Percentiles rank a stretch among this genome's conserved stretches.
phyloP scores from a whole-genome alignment of 192 early-diverging fungal species.

The Mortierella claussenii region DNA sequence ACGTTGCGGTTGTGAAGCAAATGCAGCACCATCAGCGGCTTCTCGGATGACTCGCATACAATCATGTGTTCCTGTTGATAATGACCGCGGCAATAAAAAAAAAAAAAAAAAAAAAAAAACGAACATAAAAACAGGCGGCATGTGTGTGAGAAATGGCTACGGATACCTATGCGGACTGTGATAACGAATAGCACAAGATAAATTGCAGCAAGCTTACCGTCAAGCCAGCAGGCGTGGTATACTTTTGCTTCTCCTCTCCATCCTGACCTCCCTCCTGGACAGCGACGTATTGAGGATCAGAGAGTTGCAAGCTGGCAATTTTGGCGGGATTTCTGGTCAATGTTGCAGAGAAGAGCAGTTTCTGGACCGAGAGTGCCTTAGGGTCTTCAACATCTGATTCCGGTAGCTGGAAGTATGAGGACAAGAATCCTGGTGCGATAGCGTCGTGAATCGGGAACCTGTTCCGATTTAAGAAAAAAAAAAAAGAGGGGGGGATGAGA shows the following conservation, averaged over 20 bases:
- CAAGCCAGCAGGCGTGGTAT: conserved; percentile 64
- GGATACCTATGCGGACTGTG: no score
- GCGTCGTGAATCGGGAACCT: conserved; percentile 62
- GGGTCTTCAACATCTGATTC: conserved; percentile 61
- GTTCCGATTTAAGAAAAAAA: not conserved
- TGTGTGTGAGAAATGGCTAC: no score
- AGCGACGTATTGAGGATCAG: conserved; percentile 86
- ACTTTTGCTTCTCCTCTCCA: conserved; percentile 57
- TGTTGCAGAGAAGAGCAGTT: conserved; percentile 96
- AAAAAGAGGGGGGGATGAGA: not conserved
- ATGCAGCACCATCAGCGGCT: conserved; percentile 88
- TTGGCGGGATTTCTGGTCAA: conserved; percentile 94
- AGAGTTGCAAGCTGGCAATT: conserved; percentile 84
- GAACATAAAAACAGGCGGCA: no score
- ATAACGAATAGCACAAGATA: no score
- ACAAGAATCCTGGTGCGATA: conserved; percentile 57
- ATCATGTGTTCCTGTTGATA: conserved; percentile 86
- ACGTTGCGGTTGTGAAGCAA: conserved; percentile 74
- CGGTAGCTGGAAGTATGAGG: conserved; percentile 56
- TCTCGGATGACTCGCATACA: conserved; percentile 69
- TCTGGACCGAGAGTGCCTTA: conserved; percentile 74
- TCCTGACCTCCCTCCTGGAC: conserved; percentile 63
- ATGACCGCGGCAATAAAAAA: no score
- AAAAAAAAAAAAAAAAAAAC: not conserved
- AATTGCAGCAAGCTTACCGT: conserved; percentile 49